Base-by-base conservation (phyloP, 176 grass and related monocot genomes). In the Carex scoparia region DNA sequence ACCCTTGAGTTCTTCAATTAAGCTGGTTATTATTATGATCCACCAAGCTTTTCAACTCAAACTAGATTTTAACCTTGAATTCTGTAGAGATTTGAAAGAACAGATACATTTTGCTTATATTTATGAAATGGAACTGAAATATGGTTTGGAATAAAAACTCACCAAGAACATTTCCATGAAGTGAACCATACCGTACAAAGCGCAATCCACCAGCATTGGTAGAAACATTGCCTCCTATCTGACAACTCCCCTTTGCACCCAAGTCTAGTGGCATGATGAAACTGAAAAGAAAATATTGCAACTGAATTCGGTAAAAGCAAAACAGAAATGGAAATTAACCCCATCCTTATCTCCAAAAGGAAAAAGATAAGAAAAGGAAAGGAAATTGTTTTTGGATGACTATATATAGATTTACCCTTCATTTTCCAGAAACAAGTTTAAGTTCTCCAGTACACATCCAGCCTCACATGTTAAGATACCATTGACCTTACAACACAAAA, bases 221-320 rank as follows among this genome's bases (percentile, higher is more conserved):
- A 84, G 95, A 98, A 89, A 98, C 46, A 85, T 98, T 98, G 53
- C 92, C 95, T 61, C 95, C 95, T 70, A 98, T 98, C 54, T 98
- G 95, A 81, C 95, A 98, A 76, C 95, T 98, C 79, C 95, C 92
- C 92, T 98, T 94, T 71, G 92, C 95, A 40, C 95, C 95, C 86
- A 98, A 87, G 80, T 98, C 95, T 88, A 98, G 92, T 44, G 95
- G 95, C 92, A 98, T 93, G 84, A 94, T 94, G 89, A 93, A 98
- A 59, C 95, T 98, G 86, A 73, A 77, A 62, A 85, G 59, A 85
- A 86, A 77, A 74, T 67, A 68, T 82, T 60, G 56, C 12, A 70
- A 28, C 49, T 31, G 49, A 77, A 71, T 87, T 76, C 40, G 65
- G 18, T 55, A 18, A 60, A 72, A 86, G n/a, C 6, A 10, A 60